Evolutionary conservation across 2,329 filamentous ascomycete species (phyloP), one percentile per base, ranked within the genome.

Genomic region (Claviceps quebecensis): DNA sequence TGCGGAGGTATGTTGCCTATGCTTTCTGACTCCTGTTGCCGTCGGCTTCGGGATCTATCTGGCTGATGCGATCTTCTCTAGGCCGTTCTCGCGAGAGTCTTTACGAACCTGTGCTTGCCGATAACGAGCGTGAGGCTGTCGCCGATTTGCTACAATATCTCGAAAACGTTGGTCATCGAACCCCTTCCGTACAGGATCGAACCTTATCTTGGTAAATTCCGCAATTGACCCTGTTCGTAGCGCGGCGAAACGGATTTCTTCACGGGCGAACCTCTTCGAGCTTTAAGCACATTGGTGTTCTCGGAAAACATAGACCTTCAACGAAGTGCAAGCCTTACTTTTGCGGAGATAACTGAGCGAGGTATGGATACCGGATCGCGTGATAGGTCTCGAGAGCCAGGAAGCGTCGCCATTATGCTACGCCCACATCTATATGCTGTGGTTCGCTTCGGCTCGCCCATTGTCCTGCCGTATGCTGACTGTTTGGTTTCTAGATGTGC

Each of bases 301-400:
- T 98, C 93, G 53, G 90, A 97, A 69, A 98, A 98, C 72, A 90
- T 98, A 66, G 93, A 98, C 67, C 77, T 98, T 50, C 93, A 98
- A 72, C 81, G 93, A 58, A 97, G 93, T 71, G 93, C 93, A 50
- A 97, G 91, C 67, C 79, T 98, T 68, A 98, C 93, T 2, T 98
- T 98, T 75, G 93, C 93, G 54, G 93, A 98, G 68, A 98, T 98
- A 59, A 98, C 93, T 40, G 93, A 98, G 71, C 74, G 91, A 87
- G 91, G 93, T 96, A 77, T 61, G 75, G 59, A 29, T 45, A 54
- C 56, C 26, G 26, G 16, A 39, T 47, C 22, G 17, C 39, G n/a
- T 22, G 7, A 44, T 44, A 3, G 14, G 9, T 16, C 16, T n/a
- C 26, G n/a, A 14, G 38, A 23, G 2, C 14, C 45, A 37, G 9